A percentile compares a stretch with the other conserved stretches of the same genome.
These are phyloP conservation scores for Pleurotus salmoneostramineus DNA, from an alignment of 768 basidiomycete species.

Conservation along the genomic window DNA sequence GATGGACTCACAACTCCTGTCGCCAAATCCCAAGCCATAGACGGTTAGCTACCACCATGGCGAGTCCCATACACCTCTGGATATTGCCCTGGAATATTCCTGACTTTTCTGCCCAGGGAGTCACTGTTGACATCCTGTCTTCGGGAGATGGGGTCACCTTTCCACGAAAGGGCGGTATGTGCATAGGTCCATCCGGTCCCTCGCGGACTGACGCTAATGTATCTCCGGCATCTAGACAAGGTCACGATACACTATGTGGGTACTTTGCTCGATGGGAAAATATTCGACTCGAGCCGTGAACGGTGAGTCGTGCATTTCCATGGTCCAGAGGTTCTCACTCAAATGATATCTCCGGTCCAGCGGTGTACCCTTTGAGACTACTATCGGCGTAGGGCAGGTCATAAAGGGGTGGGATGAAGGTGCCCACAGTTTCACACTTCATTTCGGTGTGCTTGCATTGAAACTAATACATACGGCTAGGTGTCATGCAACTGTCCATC, in stretches of 20 bases:
- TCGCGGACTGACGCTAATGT: slow-evolving; percentile 1
- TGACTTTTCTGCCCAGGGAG: slow-evolving; percentile 46
- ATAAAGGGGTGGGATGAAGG: slow-evolving; percentile 94
- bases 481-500: slow-evolving; percentile 71
- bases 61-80: slow-evolving; percentile 19
- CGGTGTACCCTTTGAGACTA: slow-evolving; percentile 54
- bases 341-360: slow-evolving; percentile 28
- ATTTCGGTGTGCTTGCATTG: too few relatives aligned
- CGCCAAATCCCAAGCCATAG: slow-evolving; percentile 24
- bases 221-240: slow-evolving; percentile 38
- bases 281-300: slow-evolving; percentile 76
- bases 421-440: slow-evolving; percentile 22
- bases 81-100: slow-evolving; percentile 11
- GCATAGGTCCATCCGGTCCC: slow-evolving; percentile 11
- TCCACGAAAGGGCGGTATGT: slow-evolving; percentile 71
- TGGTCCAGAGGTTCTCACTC: slow-evolving; percentile 6
- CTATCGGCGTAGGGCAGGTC: slow-evolving; percentile 78
- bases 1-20: slow-evolving; percentile 21
- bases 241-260: slow-evolving; percentile 82
- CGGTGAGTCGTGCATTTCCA: slow-evolving; percentile 41
- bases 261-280: slow-evolving; percentile 54
- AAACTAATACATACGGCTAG: slow-evolving; percentile 27
- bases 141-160: slow-evolving; percentile 60
- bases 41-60: slow-evolving; percentile 24
- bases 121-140: slow-evolving; percentile 54